phyloP scores from a whole-genome alignment of 2,329 filamentous ascomycete genomes.

The Xylaria sp. region DNA sequence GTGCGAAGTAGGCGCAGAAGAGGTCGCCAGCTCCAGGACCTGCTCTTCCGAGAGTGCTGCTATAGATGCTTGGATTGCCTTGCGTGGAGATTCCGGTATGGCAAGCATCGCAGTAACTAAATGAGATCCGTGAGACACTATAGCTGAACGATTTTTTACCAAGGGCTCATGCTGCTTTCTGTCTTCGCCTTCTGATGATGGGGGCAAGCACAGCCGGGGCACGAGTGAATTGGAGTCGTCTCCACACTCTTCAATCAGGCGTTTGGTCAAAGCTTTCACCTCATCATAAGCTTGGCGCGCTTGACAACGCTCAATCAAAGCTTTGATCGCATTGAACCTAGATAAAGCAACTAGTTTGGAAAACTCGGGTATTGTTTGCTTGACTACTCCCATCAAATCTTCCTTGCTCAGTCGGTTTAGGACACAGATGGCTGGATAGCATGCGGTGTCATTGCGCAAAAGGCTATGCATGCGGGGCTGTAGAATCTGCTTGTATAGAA shows the following conservation, averaged over 20 bases:
- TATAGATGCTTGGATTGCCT: slow-evolving; percentile 79
- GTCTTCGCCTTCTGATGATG: slow-evolving; percentile 48
- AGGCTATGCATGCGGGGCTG: slow-evolving; percentile 82
- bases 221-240: slow-evolving; percentile 60
- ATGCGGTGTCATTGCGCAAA: slow-evolving; percentile 88
- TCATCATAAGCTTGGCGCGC: slow-evolving; percentile 71
- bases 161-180: slow-evolving; percentile 53
- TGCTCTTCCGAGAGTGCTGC: slow-evolving; percentile 66
- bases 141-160: slow-evolving; percentile 67
- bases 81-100: slow-evolving; percentile 74
- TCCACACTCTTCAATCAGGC: slow-evolving; percentile 61
- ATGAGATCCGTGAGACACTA: slow-evolving; percentile 78
- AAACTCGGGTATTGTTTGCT: slow-evolving; percentile 78
- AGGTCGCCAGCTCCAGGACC: slow-evolving; percentile 72
- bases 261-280: slow-evolving; percentile 60
- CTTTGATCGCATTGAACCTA: slow-evolving; percentile 81
- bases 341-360: slow-evolving; percentile 77
- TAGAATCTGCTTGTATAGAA: slow-evolving; percentile 82
- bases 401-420: slow-evolving; percentile 88
- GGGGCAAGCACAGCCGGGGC: slow-evolving; percentile 61
- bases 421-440: slow-evolving; percentile 85
- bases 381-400: slow-evolving; percentile 79
- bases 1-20: slow-evolving; percentile 61
- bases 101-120: slow-evolving; percentile 83
- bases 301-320: slow-evolving; percentile 83